Base-by-base conservation (phyloP, 768 basidiomycete species). In the Glaciozyma antarctica region DNA sequence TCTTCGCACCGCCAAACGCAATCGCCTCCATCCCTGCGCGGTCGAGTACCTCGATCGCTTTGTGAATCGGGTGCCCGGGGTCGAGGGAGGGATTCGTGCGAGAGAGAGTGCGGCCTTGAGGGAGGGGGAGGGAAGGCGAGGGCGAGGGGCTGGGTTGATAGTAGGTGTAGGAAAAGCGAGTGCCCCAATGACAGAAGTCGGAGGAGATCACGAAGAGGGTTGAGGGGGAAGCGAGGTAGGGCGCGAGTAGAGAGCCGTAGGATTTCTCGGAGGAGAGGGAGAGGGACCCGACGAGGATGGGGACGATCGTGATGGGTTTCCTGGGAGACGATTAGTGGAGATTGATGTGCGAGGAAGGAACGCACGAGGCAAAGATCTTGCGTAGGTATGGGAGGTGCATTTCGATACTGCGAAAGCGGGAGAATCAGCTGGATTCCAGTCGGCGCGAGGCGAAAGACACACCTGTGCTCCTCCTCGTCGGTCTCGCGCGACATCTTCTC, bases 101-200 rank as follows among this genome's bases (percentile, higher is more conserved):
- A 43, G 55, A n/a, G 38, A 17, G 55, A 10, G 21, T 34, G 3
- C 26, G 26, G 52, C 52, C 52, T 3, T 5, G 54, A 21, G 44
- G 43, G 17, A 28, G 58, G 28, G 45, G 22, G 68, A 56, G 8
- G 70, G 60, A 26, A 69, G 75, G 74, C 8, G 68, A 26, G 70
- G 75, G 74, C 8, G 68, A 38, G 75, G 74, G 10, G 69, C 19
- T 63, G 22, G 77, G 75, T 69, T 88, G 89, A 77, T 93, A 94
- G 75, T 84, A 85, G 0, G 90, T 93, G 77, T 92, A 94, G 19
- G 82, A 83, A 75, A 91, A 95, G 53, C 90, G 82, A 10, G 81
- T 80, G 16, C 91, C 91, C 93, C 95, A 99, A 76, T 99, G 95
- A 74, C 95, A 98, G 75, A 99, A 99, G 76, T 99, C 95, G 64